Evolutionary conservation across 257 asterid genomes (phyloP), one percentile per base, ranked within the genome.

Genomic region (Ilex asprella): DNA sequence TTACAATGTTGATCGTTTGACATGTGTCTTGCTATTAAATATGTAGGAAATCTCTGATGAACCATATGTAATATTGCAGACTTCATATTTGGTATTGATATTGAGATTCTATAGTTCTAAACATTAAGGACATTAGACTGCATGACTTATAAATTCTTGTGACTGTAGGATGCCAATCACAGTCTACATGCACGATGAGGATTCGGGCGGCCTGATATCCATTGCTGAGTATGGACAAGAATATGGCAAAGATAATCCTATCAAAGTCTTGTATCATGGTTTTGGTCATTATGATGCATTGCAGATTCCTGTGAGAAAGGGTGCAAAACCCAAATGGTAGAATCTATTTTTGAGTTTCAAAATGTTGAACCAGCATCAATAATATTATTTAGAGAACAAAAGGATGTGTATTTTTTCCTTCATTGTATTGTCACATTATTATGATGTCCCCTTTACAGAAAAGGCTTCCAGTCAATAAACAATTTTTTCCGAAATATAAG

Each of bases 211-310:
- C 57, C 77, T 92, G 76, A 87, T 92, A 73, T 79, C 95, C 10
- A 92, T 92, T 43, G 96, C 96, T 0, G 97, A 89, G 75, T 93
- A 89, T 16, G 99, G 97, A 43, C 91, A 89, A 78, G 97, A 85
- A 65, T 87, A 92, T 44, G 89, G 94, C 14, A 89, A 82, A 67
- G 91, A 85, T 29, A 72, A 82, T 60, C 95, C 95, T 51, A 79
- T 93, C 63, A 75, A 74, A 68, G 86, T 93, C 56, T 84, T 89
- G 4, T 93, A 86, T 68, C 88, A 93, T 62, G 97, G 99, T 14
- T 87, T 72, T 59, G 99, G 97, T 53, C 99, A 93, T 71, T 89
- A 89, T 47, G 99, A 93, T 73, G 90, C 97, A 10, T 73, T 89
- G 62, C 88, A 75, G 59, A 60, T 85, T 68, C 84, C 88, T 30